phyloP scores from a whole-genome alignment of 2,329 filamentous ascomycete genomes.

The Phialophora expanda region DNA sequence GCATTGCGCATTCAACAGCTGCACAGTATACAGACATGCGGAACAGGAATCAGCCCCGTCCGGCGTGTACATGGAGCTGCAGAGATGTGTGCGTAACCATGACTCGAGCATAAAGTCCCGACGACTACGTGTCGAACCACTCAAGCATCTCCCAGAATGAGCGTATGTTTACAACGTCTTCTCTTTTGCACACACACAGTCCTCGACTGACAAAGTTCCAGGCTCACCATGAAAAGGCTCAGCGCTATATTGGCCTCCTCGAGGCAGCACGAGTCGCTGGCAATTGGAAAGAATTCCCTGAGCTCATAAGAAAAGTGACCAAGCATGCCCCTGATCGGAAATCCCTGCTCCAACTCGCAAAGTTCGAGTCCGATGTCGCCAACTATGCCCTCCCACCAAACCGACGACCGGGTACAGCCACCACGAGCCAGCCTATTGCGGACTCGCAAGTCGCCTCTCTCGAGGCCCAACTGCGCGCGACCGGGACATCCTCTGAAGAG shows the following conservation, averaged over 20 bases:
- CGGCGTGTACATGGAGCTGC: slow-evolving; percentile 19
- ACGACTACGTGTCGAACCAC: not conserved
- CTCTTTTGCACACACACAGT: not conserved
- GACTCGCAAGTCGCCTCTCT: slow-evolving; percentile 44
- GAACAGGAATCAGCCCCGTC: not conserved
- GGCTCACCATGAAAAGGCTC: slow-evolving; percentile 71
- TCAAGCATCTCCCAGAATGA: slow-evolving; percentile 37
- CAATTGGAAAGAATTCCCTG: slow-evolving; percentile 83
- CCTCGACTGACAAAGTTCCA: slow-evolving; percentile 39
- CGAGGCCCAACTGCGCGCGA: slow-evolving; percentile 29
- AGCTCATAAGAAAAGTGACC: slow-evolving; percentile 88
- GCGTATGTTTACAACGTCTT: slow-evolving; percentile 31
- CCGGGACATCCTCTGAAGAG: slow-evolving; percentile 55
- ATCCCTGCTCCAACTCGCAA: slow-evolving; percentile 74
- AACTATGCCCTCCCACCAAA: slow-evolving; percentile 53
- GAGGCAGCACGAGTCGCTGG: slow-evolving; percentile 87
- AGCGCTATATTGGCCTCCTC: slow-evolving; percentile 79
- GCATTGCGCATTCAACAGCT: slow-evolving; percentile 13
- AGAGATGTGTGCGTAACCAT: slow-evolving; percentile 13
- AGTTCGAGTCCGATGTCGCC: slow-evolving; percentile 69
- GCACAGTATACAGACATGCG: not conserved
- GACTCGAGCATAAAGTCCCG: slow-evolving; percentile 3
- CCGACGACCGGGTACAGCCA: slow-evolving; percentile 41
- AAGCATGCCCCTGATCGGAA: slow-evolving; percentile 87
- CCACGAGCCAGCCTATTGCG: slow-evolving; percentile 33